These are phyloP conservation scores for Claviceps sp. DNA, from an alignment of 2,329 filamentous ascomycete species.

Conservation along the genomic window DNA sequence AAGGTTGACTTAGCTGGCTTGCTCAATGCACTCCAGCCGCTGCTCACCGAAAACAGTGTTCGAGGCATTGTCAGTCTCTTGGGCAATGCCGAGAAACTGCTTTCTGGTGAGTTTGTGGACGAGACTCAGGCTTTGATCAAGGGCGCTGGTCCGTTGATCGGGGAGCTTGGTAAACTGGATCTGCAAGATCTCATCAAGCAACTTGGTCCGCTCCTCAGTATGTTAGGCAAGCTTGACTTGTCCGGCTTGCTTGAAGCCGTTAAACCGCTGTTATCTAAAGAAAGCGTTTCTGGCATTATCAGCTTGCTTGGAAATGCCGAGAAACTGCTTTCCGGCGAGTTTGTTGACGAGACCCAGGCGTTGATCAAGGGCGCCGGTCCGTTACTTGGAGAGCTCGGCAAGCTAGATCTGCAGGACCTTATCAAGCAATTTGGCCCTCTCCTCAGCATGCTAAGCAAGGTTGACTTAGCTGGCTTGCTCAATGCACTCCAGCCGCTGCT, in stretches of 20 bases:
- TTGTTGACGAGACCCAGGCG: slow-evolving; percentile 15
- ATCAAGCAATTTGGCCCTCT: slow-evolving; percentile 17
- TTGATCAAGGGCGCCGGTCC: slow-evolving; percentile 6
- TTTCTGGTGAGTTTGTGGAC: slow-evolving; percentile 16
- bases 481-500: slow-evolving; percentile 17
- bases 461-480: slow-evolving; percentile 9
- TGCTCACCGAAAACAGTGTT: slow-evolving; percentile 16
- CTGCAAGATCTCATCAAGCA: slow-evolving; percentile 16
- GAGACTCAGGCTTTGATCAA: slow-evolving; percentile 13
- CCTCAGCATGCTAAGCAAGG: slow-evolving; percentile 4
- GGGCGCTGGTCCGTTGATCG: slow-evolving; percentile 1
- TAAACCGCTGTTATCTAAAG: slow-evolving; percentile 14
- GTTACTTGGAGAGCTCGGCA: slow-evolving; percentile 6
- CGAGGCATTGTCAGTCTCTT: slow-evolving; percentile 20
- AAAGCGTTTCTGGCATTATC: slow-evolving; percentile 16
- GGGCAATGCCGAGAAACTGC: slow-evolving; percentile 15
- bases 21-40: slow-evolving; percentile 13
- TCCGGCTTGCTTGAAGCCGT: slow-evolving; percentile 13
- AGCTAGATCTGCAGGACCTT: slow-evolving; percentile 12
- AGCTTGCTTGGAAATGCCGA: slow-evolving; percentile 18
- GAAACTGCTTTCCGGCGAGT: slow-evolving; percentile 14
- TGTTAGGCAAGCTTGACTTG: slow-evolving; percentile 5
- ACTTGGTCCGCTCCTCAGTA: slow-evolving; percentile 10
- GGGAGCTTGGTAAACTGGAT: slow-evolving; percentile 9
- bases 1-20: slow-evolving; percentile 20